Evolutionary conservation across 1,139 yeast species (phyloP), one percentile per base, ranked within the genome.

Genomic region (Pichia kudriavzevii): DNA sequence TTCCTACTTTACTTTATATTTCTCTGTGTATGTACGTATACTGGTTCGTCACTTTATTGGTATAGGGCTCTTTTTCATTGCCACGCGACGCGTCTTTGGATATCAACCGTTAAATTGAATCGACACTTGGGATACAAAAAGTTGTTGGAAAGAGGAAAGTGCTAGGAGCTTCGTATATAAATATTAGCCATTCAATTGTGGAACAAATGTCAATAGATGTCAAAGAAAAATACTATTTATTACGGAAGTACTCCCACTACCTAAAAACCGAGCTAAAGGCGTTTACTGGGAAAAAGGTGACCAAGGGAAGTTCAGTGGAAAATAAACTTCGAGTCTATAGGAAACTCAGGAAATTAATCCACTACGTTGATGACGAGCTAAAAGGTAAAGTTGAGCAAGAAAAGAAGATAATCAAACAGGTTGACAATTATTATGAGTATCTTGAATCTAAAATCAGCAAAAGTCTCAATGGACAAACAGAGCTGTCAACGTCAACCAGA

Each of bases 231-330:
- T 34, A 25, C n/a, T n/a, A 12, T 3, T 16, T 10, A 5, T 11
- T 39, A 10, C 25, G 23, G 11, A 25, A 29, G 18, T 36, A 39
- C 23, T 28, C 42, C 13, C 32, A 32, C 22, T 13, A 37, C 19
- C 13, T 41, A 7, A 41, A 40, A 21, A 15, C 26, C 2, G 26
- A 30, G 4, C 28, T 43, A 12, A 39, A 38, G 19, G 7, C 16
- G 6, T 33, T 35, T 23, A 26, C 38, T 3, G 47, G 47, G 4
- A 31, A 32, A 25, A n/a, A 34, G 10, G 32, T 41, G 2, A 12
- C 7, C 3, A 26, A 28, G n/a, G 42, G 38, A 4, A 30, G 39
- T 19, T 15, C 26, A 1, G 20, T 43, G 11, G 41, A 38, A 11
- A 29, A 23, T 9, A 34, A 38, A 18, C 23, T 41, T 4, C 22